Base-by-base conservation (phyloP, 177 flowering plant genomes). In the Vitis hybrid region DNA sequence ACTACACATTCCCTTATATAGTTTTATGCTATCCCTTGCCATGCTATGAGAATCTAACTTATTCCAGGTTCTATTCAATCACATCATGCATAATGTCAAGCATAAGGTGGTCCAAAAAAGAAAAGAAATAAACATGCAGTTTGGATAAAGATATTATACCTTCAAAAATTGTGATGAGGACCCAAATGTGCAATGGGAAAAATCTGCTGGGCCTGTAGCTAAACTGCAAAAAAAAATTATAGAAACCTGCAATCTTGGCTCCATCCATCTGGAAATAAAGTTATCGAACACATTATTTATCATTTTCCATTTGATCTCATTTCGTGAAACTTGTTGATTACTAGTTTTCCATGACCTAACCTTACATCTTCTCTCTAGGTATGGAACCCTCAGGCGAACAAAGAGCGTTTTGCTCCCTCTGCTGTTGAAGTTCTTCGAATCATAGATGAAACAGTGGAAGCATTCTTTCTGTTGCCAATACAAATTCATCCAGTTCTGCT, bases 381-480 rank as follows among this genome's bases (percentile, higher is more conserved):
- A 14, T 95, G 99, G 99, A 94, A 86, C 73, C 94, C 97, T 60
- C 84, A 70, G 70, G 88, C 89, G 45, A 90, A 85, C 71, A 83
- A 85, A 81, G 93, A 91, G 66, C 82, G 78, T 14, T 82, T 78
- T 87, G 97, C 99, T 72, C 93, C 94, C 26, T 95, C 99, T 56
- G 86, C 86, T 19, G 86, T 90, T 71, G 98, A 93, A 74, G 89
- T 87, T 77, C 77, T 95, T 45, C 83, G 90, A 65, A 80, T 81
- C 1, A 72, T 88, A n/a, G 98, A 95, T 75, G 99, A 95, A 66
- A 89, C 89, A 1, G 74, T 93, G 65, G 94, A 91, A 53, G 97
- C 97, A 58, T 95, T 82, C 81, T 93, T 95, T 80, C 82, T 79
- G 79, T 79, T 95, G 72, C 99, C 99, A 48, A 92, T 95, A 76